phyloP scores from a whole-genome alignment of 306 rosid genomes.

The Fagus sylvatica region DNA sequence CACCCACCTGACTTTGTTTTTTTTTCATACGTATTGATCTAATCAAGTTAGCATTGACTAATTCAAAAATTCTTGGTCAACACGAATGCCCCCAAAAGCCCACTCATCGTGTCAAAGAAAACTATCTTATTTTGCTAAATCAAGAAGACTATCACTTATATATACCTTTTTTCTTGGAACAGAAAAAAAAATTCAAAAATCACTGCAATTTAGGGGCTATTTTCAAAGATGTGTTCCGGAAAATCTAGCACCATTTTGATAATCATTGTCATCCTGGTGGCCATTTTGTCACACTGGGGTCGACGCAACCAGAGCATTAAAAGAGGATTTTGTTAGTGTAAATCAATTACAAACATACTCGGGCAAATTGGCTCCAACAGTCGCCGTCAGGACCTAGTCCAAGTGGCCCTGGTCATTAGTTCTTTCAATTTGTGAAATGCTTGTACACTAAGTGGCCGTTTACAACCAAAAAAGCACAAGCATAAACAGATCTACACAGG shows the following conservation, averaged over 20 bases:
- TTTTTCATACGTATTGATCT: no score
- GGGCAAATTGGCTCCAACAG: slow-evolving; percentile 43
- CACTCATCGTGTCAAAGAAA: background rate
- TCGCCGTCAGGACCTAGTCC: slow-evolving; percentile 61
- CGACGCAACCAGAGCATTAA: slow-evolving; percentile 38
- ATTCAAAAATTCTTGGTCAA: background rate
- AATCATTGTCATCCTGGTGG: background rate
- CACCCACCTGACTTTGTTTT: no score
- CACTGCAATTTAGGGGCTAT: background rate
- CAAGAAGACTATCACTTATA: no score
- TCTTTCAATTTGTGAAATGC: background rate
- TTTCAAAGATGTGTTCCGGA: background rate
- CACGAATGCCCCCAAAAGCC: background rate
- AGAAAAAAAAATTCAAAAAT: background rate
- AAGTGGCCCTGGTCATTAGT: slow-evolving; percentile 51
- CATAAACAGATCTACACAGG: no score
- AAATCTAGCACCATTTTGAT: background rate
- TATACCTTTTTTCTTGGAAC: background rate
- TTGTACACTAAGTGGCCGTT: no score
- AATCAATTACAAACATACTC: slow-evolving; percentile 28
- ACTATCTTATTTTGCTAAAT: no score
- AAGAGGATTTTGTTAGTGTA: slow-evolving; percentile 28
- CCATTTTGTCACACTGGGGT: background rate
- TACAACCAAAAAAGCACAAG: no score
- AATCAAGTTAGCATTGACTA: no score